Conservation (phyloP, 2,329 filamentous ascomycete genomes). For the Ambrosiella beaveri region DNA sequence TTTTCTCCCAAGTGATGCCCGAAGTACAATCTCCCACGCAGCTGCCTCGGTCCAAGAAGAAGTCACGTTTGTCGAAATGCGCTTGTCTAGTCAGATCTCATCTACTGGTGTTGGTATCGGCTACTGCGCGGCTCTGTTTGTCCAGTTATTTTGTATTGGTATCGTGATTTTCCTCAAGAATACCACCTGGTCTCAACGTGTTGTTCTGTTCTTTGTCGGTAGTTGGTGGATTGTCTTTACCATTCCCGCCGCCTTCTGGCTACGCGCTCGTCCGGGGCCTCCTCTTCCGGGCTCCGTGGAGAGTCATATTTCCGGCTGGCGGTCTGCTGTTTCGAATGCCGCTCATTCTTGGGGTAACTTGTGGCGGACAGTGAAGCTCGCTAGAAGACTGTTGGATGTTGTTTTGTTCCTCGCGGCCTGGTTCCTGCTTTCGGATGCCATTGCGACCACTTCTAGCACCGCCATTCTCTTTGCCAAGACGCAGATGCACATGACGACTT, state of each 20-base stretch:
- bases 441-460: conserved; percentile 86
- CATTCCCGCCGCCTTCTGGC: conserved; percentile 71
- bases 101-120: conserved; percentile 87
- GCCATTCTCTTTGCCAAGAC: conserved; percentile 95
- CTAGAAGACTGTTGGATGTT: conserved; percentile 54
- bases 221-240: conserved; percentile 89
- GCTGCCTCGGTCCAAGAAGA: conserved; percentile 6
- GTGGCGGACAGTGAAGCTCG: conserved; percentile 60
- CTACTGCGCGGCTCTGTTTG: conserved; percentile 68
- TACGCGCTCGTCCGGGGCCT: conserved; percentile 76
- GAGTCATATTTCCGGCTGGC: conserved; percentile 19
- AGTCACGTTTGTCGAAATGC: conserved; percentile 38
- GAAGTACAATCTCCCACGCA: conserved; percentile 1
- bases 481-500: conserved; percentile 72
- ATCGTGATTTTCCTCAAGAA: conserved; percentile 58
- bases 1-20: conserved; percentile 24
- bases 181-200: conserved; percentile 66
- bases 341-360: conserved; percentile 74
- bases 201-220: conserved; percentile 76
- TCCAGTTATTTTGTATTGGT: conserved; percentile 67
- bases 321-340: conserved; percentile 43
- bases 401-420: conserved; percentile 69
- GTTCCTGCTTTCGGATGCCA: conserved; percentile 87
- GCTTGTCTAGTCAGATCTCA: conserved; percentile 77
- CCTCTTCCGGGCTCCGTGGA: conserved; percentile 36